Percentiles rank a stretch among this genome's conserved stretches.
Conservation (phyloP, 2,329 filamentous ascomycete genomes). For the Incumbomyces lentus region DNA sequence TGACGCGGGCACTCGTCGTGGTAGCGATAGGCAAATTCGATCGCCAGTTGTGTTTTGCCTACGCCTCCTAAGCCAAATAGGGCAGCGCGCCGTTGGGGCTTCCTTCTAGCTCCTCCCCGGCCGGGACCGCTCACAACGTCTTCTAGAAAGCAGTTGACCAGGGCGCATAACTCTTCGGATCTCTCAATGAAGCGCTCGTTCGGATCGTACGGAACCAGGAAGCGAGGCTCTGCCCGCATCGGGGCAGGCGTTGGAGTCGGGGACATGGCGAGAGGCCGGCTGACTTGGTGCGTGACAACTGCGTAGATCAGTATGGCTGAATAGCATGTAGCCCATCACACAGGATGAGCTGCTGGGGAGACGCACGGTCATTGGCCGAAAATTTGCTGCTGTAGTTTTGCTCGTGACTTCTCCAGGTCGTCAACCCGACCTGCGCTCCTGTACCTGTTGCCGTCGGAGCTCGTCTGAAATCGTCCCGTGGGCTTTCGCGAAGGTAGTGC, state of each 20-base stretch:
- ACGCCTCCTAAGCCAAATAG: conserved; percentile 8
- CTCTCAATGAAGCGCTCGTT: neutral
- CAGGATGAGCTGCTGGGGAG: too few relatives aligned
- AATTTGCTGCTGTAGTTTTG: neutral
- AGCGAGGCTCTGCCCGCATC: neutral
- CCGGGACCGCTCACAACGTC: too few relatives aligned
- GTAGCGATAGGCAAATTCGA: conserved; percentile 28
- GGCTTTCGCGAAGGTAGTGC: too few relatives aligned
- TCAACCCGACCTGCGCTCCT: too few relatives aligned
- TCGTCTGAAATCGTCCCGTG: too few relatives aligned
- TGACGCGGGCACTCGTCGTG: conserved; percentile 19
- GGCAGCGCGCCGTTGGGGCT: neutral
- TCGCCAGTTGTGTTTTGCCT: conserved; percentile 27
- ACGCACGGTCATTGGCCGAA: too few relatives aligned
- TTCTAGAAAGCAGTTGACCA: neutral
- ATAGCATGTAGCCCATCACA: too few relatives aligned
- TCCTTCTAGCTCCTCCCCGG: neutral
- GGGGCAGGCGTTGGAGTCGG: neutral
- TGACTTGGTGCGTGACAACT: too few relatives aligned
- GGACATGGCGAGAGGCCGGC: neutral
- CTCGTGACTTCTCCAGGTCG: too few relatives aligned
- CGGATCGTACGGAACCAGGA: neutral
- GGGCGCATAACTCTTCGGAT: neutral
- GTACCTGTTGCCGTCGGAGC: too few relatives aligned
- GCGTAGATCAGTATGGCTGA: too few relatives aligned